A percentile compares a stretch with the other conserved stretches of the same genome.
These are phyloP conservation scores for Silene coronaria DNA, from an alignment of 179 eudicot genomes.

Conservation along the genomic window DNA sequence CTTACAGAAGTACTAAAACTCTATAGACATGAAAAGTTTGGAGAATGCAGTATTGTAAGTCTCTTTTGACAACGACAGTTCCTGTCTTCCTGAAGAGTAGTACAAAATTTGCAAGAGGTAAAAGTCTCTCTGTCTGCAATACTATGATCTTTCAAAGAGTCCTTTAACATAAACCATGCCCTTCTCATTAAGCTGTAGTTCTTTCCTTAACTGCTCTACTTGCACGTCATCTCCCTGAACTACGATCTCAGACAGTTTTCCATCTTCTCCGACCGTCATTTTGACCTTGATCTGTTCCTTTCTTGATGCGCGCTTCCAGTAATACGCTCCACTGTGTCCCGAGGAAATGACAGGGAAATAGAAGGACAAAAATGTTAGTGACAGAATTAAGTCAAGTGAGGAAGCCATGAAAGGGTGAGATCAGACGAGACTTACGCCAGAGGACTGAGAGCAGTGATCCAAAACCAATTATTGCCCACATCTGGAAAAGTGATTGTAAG, in stretches of 20 bases:
- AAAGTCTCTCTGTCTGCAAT: not conserved
- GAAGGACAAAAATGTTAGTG: not conserved
- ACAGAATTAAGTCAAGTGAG: not conserved
- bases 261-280: conserved; percentile 67
- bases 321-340: conserved; percentile 57
- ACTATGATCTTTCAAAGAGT: conserved; percentile 51
- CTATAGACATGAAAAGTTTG: not conserved
- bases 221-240: conserved; percentile 91
- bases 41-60: not conserved
- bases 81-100: not conserved
- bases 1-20: not conserved
- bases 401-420: not conserved
- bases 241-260: conserved; percentile 52
- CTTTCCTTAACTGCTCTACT: conserved; percentile 77
- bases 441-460: conserved; percentile 67
- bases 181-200: conserved; percentile 44
- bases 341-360: conserved; percentile 29
- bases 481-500: conserved; percentile 80
- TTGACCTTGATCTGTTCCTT: conserved; percentile 88
- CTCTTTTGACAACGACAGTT: not conserved
- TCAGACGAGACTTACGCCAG: conserved; percentile 55
- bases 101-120: conserved; percentile 5
- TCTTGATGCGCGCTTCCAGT: conserved; percentile 70
- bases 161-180: conserved; percentile 88
- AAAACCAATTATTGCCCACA: conserved; percentile 82